Base-by-base conservation (phyloP, 1,284 basidiomycete genomes). In the Ustilago loliicola region DNA sequence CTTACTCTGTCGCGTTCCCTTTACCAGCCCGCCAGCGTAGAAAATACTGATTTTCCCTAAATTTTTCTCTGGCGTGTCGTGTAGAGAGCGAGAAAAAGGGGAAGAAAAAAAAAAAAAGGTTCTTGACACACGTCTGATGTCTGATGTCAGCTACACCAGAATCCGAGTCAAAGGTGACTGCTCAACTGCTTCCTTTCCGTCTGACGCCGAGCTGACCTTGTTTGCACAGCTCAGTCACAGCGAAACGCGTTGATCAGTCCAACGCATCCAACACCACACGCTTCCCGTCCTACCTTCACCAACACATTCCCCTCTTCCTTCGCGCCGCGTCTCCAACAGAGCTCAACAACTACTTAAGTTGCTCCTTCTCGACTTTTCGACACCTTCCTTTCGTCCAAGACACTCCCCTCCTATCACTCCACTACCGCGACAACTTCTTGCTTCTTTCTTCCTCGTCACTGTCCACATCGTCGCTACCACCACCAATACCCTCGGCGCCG, bases 261-360 rank as follows among this genome's bases (percentile, higher is more conserved):
- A 19, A 34, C 45, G 27, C 61, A 40, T 15, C n/a, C 62, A 70
- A 65, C 63, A 66, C 69, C 58, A 71, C 58, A 71, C 68, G 68
- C 68, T 61, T 64, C 45, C 45, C 40, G 55, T 66, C 48, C 70
- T 54, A 48, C 56, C 54, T 30, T 60, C 59, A 66, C 45, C 25
- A 38, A 38, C 27, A n/a, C 38, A 48, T n/a, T 23, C 45, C 27
- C 9, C 25, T 23, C 17, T 27, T 29, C 40, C 32, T 27, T 25
- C 45, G 34, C 36, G 52, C 51, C 72, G 66, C 63, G 66, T 74
- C 66, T 45, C 23, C 17, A 17, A 9, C 45, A 19, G 23, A 51
- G 36, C 38, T 47, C 30, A 29, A 54, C 62, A 68, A 38, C 30
- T 73, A 73, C 71, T 61, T 73, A 68, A 73, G 61, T 73, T 58